phyloP scores from a whole-genome alignment of 2,329 filamentous ascomycete genomes.

The Cyanodermella asteris region DNA sequence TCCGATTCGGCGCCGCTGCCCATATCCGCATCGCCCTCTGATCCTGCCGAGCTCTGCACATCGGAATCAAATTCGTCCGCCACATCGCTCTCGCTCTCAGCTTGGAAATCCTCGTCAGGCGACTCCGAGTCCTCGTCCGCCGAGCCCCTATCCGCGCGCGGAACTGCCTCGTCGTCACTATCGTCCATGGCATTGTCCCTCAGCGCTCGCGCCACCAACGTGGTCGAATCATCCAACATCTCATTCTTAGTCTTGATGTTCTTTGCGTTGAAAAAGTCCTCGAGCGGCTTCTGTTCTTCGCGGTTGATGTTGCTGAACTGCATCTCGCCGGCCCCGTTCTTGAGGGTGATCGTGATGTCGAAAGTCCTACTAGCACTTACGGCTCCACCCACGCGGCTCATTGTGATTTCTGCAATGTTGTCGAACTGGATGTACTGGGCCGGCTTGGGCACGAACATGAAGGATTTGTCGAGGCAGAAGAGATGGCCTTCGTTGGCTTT shows the following conservation, averaged over 20 bases:
- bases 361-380: conserved; percentile 89
- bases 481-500: conserved; percentile 96
- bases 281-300: conserved; percentile 89
- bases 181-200: conserved; percentile 64
- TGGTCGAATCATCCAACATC: conserved; percentile 66
- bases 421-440: conserved; percentile 95
- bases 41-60: conserved; percentile 60
- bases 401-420: conserved; percentile 73
- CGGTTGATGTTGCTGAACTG: conserved; percentile 98
- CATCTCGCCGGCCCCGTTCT: conserved; percentile 65
- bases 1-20: conserved; percentile 21
- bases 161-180: conserved; percentile 63
- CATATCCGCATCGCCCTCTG: conserved; percentile 28
- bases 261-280: conserved; percentile 94
- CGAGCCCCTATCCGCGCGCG: conserved; percentile 57
- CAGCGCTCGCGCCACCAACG: conserved; percentile 56
- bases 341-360: conserved; percentile 84
- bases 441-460: conserved; percentile 97
- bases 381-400: conserved; percentile 85
- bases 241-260: conserved; percentile 93
- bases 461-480: conserved; percentile 92
- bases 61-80: conserved; percentile 88
- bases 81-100: conserved; percentile 80
- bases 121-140: conserved; percentile 94
- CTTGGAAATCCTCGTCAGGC: conserved; percentile 86